A percentile compares a stretch with the other conserved stretches of the same genome.
Conservation (phyloP, 768 basidiomycete species). For the Pleurotus salmoneostramineus region DNA sequence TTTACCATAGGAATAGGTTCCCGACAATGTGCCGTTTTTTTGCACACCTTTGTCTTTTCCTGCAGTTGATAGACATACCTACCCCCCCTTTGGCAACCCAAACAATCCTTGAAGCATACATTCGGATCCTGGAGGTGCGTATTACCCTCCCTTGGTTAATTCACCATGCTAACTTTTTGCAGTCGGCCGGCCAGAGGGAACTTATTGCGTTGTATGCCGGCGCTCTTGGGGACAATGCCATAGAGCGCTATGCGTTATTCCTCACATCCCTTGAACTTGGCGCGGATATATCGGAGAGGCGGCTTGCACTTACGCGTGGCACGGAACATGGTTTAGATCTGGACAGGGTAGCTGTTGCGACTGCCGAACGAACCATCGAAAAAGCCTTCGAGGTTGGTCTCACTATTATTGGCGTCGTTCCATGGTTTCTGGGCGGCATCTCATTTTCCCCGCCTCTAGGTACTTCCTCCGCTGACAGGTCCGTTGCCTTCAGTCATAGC, state of each 20-base stretch:
- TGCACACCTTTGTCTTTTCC: constrained; percentile 86
- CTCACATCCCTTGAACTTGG: constrained; percentile 71
- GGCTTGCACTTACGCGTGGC: constrained; percentile 68
- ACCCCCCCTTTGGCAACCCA: constrained; percentile 76
- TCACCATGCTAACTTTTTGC: background rate
- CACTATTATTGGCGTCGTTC: background rate
- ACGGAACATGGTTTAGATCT: constrained; percentile 84
- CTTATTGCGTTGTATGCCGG: constrained; percentile 94
- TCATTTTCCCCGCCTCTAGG: constrained; percentile 25
- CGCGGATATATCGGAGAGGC: constrained; percentile 60
- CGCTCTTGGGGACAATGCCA: constrained; percentile 84
- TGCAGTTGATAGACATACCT: constrained; percentile 74
- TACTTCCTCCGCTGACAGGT: constrained; percentile 50
- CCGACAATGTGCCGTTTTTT: constrained; percentile 83
- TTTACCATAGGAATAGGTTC: constrained; percentile 39
- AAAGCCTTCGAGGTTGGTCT: constrained; percentile 57
- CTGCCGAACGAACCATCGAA: constrained; percentile 77
- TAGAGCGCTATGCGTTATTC: constrained; percentile 91
- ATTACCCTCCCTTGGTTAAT: background rate
- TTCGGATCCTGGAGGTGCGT: constrained; percentile 79
- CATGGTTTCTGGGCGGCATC: constrained; percentile 1
- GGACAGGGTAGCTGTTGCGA: constrained; percentile 70
- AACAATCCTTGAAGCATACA: constrained; percentile 82
- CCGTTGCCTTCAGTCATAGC: constrained; percentile 59
- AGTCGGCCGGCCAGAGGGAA: constrained; percentile 75